These are phyloP conservation scores for Helotiales sp. DNA, from an alignment of 2,329 filamentous ascomycete genomes.

Conservation along the genomic window DNA sequence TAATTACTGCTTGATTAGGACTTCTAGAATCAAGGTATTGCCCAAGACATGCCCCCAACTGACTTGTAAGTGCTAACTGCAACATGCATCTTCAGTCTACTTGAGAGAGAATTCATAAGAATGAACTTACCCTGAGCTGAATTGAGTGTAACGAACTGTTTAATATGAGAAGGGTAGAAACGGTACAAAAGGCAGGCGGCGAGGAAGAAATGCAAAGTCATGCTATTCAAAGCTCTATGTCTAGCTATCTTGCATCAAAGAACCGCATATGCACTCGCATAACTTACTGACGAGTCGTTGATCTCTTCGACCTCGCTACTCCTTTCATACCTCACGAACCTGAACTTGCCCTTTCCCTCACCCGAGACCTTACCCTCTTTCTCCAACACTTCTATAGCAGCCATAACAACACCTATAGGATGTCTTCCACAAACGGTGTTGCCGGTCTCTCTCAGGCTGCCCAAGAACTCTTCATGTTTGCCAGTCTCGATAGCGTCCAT, in stretches of 20 bases:
- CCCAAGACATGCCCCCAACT: too few species aligned
- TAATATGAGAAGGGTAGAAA: too few species aligned
- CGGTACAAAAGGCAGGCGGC: background rate
- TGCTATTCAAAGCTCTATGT: background rate
- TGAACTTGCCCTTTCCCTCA: constrained; percentile 53
- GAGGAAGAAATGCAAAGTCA: background rate
- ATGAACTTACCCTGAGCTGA: too few species aligned
- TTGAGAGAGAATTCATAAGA: too few species aligned
- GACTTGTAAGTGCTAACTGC: too few species aligned
- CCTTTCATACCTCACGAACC: constrained; percentile 84
- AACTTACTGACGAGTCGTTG: constrained; percentile 87
- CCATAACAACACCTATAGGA: constrained; percentile 92
- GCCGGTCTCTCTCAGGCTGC: constrained; percentile 70
- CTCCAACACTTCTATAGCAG: constrained; percentile 72
- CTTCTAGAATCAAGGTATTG: too few species aligned
- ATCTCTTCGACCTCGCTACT: constrained; percentile 74
- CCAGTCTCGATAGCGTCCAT: constrained; percentile 87
- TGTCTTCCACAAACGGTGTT: constrained; percentile 96
- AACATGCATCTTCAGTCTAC: too few species aligned
- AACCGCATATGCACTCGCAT: constrained; percentile 88
- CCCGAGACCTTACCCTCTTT: constrained; percentile 45
- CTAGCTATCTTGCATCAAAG: constrained; percentile 44
- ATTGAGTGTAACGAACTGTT: too few species aligned
- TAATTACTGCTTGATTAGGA: too few species aligned
- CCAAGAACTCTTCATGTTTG: constrained; percentile 70